Evolutionary conservation across 495 filamentous ascomycete genomes (phyloP).

Genomic region (Daldinia decipiens): DNA sequence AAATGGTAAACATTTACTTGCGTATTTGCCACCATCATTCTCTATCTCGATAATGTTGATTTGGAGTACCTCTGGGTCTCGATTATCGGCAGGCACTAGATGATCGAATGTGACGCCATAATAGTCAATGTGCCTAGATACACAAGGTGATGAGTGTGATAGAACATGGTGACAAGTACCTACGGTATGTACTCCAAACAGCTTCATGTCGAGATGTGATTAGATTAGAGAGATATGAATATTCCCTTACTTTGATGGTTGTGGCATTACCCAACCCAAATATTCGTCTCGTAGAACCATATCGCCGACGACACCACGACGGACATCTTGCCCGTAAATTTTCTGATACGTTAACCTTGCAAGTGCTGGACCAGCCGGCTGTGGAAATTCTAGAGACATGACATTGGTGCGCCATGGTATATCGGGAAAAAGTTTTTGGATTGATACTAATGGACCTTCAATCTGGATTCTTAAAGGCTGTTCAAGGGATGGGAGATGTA

Average conservation of each 20-base stretch:
- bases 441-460: background rate
- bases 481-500: background rate
- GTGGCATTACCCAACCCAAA: background rate
- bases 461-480: background rate
- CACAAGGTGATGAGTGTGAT: background rate
- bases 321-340: background rate
- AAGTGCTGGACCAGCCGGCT: background rate
- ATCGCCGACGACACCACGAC: background rate
- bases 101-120: background rate
- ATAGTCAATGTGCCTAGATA: background rate
- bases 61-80: background rate
- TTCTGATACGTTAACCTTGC: background rate
- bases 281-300: background rate
- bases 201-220: background rate
- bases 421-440: background rate
- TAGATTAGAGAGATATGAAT: background rate
- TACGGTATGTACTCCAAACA: background rate
- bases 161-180: background rate
- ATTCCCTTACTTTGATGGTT: background rate
- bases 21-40: background rate
- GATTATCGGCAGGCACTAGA: background rate
- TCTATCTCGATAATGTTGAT: conserved; percentile 2
- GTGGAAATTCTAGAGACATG: background rate
- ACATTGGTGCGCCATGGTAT: background rate
- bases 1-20: background rate